A percentile compares a stretch with the other conserved stretches of the same genome.
Evolutionary conservation across 805 yeast species (phyloP).

Genomic region (Kodamaea restingae): DNA sequence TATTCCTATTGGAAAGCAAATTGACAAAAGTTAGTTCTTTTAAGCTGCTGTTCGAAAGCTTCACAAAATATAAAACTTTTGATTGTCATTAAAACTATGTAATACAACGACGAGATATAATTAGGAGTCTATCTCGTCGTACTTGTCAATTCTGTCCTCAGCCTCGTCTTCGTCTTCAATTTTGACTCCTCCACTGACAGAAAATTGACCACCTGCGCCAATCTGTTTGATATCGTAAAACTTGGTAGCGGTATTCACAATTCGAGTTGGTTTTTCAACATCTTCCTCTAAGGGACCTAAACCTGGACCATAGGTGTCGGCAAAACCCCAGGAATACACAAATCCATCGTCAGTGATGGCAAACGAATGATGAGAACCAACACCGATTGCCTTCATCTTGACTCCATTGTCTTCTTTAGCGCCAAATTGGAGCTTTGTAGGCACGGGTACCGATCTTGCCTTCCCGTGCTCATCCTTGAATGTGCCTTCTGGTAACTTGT

Average conservation of each 20-base stretch:
- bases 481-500: conserved; percentile 64
- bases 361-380: conserved; percentile 90
- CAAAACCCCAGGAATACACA: conserved; percentile 96
- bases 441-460: conserved; percentile 80
- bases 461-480: conserved; percentile 77
- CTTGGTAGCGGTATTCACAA: conserved; percentile 90
- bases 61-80: not conserved
- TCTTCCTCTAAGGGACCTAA: conserved; percentile 90
- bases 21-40: no score
- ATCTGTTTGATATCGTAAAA: conserved; percentile 63
- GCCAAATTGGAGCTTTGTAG: conserved; percentile 56
- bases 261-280: conserved; percentile 81
- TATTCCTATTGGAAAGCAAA: no score
- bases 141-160: conserved; percentile 47
- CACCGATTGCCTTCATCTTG: conserved; percentile 48
- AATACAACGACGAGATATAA: not conserved
- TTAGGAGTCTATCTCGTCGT: conserved; percentile 47
- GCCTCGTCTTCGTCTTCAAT: conserved; percentile 49
- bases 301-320: conserved; percentile 95
- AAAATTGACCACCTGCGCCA: conserved; percentile 97
- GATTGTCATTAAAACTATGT: not conserved
- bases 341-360: conserved; percentile 83
- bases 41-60: no score
- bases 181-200: conserved; percentile 78
- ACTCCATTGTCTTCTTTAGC: conserved; percentile 26